These are phyloP conservation scores for Cucumis cinereus DNA, from an alignment of 306 rosid species.

Conservation along the genomic window DNA sequence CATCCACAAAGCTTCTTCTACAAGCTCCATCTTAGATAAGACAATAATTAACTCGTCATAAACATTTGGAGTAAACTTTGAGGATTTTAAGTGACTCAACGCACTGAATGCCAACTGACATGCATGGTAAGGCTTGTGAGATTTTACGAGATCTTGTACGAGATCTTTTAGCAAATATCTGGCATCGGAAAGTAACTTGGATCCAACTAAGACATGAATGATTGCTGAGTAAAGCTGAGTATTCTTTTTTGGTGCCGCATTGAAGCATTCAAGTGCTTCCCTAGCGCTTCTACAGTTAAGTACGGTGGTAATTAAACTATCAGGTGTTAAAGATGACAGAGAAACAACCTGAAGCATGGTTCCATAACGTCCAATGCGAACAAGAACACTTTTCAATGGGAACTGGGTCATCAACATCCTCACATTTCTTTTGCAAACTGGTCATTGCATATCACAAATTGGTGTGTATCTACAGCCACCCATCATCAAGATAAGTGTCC, in stretches of 20 bases:
- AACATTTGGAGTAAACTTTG: constrained; percentile 22
- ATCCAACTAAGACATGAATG: constrained; percentile 27
- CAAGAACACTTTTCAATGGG: background rate
- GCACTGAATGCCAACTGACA: constrained; percentile 26
- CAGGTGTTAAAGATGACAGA: background rate
- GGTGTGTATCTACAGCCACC: background rate
- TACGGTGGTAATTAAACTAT: constrained; percentile 14
- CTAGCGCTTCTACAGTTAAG: constrained; percentile 18
- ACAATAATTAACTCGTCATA: constrained; percentile 31
- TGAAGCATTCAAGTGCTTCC: constrained; percentile 28
- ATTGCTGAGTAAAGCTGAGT: constrained; percentile 26
- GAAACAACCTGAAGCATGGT: background rate
- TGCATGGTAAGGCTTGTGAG: constrained; percentile 21
- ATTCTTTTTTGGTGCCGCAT: constrained; percentile 6
- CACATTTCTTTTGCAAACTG: background rate
- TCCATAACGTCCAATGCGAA: background rate
- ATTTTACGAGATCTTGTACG: constrained; percentile 19
- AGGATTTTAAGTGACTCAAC: constrained; percentile 18
- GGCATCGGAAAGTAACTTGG: constrained; percentile 22
- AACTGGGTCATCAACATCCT: background rate
- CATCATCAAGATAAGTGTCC: background rate
- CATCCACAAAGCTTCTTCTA: constrained; percentile 50
- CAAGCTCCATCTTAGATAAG: constrained; percentile 29
- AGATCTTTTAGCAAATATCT: constrained; percentile 38
- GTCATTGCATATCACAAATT: background rate